Evolutionary conservation across 1,284 basidiomycete species (phyloP).

Genomic region (Schizophyllum commune): DNA sequence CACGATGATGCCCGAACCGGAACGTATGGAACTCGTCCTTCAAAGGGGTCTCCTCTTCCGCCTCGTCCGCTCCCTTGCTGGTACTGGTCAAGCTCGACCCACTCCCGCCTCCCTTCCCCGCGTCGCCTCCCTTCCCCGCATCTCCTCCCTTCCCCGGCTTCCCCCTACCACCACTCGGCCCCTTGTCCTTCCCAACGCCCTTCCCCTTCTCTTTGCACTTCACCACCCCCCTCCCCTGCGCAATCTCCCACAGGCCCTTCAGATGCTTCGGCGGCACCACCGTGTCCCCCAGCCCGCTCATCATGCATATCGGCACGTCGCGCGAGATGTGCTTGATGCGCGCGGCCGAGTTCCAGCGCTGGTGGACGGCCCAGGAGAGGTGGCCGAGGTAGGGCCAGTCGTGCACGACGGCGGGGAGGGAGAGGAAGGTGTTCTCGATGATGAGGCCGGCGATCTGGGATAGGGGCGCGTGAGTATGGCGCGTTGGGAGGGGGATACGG

Average conservation of each 20-base stretch:
- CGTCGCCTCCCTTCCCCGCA: too few species aligned
- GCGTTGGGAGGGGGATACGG: too few species aligned
- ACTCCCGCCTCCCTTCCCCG: neutral
- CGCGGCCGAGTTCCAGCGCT: constrained; percentile 26
- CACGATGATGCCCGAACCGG: neutral
- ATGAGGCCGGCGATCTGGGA: constrained; percentile 25
- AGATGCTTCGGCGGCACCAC: constrained; percentile 27
- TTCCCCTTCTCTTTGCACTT: neutral
- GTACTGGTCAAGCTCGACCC: neutral
- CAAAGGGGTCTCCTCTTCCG: neutral
- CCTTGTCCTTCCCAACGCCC: too few species aligned
- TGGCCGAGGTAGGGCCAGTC: constrained; percentile 19
- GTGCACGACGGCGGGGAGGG: constrained; percentile 25
- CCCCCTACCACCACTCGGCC: too few species aligned
- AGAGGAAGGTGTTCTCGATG: constrained; percentile 32
- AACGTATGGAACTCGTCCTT: neutral
- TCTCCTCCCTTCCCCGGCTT: too few species aligned
- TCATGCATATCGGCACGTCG: constrained; percentile 24
- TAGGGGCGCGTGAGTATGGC: too few species aligned
- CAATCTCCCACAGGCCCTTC: constrained; percentile 22
- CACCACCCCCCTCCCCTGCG: constrained; percentile 4
- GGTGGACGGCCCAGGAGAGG: constrained; percentile 22
- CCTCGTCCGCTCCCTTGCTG: neutral
- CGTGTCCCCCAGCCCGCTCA: constrained; percentile 22
- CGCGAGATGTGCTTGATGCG: constrained; percentile 19